Base-by-base conservation (phyloP, 73 alveolate species). In the Tetrahymena malaccensis region DNA sequence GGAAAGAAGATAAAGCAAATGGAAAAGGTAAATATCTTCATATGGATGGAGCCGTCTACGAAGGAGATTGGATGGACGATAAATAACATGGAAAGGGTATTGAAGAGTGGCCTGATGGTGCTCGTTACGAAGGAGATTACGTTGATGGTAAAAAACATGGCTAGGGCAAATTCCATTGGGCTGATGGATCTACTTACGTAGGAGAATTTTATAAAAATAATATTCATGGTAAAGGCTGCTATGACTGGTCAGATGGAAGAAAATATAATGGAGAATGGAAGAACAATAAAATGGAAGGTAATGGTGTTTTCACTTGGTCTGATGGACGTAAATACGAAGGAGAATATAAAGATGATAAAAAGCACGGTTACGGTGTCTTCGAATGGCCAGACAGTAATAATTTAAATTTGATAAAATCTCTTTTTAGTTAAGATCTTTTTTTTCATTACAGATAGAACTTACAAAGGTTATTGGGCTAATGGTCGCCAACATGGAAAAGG, bases 361-460 rank as follows among this genome's bases (percentile, higher is more conserved):
- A 96, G 94, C 94, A 96, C 5, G 97, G 97, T 84, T 85, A 96
- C 55, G 99, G 99, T 1, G 85, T 95, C 27, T 98, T 97, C 94
- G 96, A 93, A 35, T 98, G 98, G 98, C 98, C 98, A 13, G 98
- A 98, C 97, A 99, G 99, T 70, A 70, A 70, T 27, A 9, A 70
- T 27, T 27, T 70, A 27, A 70, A 70, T n/a, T 70, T 1, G 22
- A 19, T 27, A 5, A 8, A 8, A 19, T 70, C 17, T 19, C 31
- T 8, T 70, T 27, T 12, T 70, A 9, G 17, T 57, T 4, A 70
- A 3, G 4, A 9, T 70, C 10, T 3, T n/a, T 70, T 25, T 0
- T 19, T 2, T 27, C 22, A n/a, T 27, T 27, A 70, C 37, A 70
- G 89, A 70, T 70, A 70, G 89, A 70, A 38, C 83, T 15, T 94